Evolutionary conservation across 2,329 filamentous ascomycete species (phyloP), one percentile per base, ranked within the genome.

Genomic region (Nannizziopsis barbatae): DNA sequence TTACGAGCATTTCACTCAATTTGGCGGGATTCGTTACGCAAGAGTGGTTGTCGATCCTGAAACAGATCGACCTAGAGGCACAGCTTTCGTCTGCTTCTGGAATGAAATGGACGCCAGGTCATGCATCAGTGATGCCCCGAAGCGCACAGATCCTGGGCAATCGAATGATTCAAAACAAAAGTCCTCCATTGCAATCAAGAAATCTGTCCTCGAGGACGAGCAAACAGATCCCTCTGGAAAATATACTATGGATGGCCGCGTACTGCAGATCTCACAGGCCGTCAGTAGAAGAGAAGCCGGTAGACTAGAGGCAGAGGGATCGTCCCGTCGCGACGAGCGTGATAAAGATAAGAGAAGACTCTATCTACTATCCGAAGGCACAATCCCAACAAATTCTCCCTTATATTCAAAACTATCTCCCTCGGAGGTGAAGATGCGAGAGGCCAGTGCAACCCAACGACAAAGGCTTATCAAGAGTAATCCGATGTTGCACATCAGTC

Each of bases 31-130:
- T 35, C 79, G 89, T 33, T 98, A 96, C 63, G 92, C 90, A 4
- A 79, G 93, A 55, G 82, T 95, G 8, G 93, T 98, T 33, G 77
- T 93, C 62, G 90, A 98, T 62, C 82, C 76, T 41, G 79, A 80
- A 18, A 95, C 87, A 0, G 88, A 89, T 57, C 82, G 86, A 45
- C 86, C 92, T 1, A 86, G 85, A 42, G 92, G 92, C 20, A 96
- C 90, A 30, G 92, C 84, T 3, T 98, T 98, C 60, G 90, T 96
- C 27, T 94, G 87, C 69, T 98, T 98, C 69, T 83, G 82, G 67
- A 81, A 83, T 43, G 70, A 74, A 33, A 78, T 83, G 15, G 86
- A 95, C 60, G 86, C 83, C 55, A 80, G 82, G 61, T 65, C 73
- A 15, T 96, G 92, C 62, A 72, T 95, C 53, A 82, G 80, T 55